Conservation (phyloP, 257 asterid species). For the Eucommia ulmoides region DNA sequence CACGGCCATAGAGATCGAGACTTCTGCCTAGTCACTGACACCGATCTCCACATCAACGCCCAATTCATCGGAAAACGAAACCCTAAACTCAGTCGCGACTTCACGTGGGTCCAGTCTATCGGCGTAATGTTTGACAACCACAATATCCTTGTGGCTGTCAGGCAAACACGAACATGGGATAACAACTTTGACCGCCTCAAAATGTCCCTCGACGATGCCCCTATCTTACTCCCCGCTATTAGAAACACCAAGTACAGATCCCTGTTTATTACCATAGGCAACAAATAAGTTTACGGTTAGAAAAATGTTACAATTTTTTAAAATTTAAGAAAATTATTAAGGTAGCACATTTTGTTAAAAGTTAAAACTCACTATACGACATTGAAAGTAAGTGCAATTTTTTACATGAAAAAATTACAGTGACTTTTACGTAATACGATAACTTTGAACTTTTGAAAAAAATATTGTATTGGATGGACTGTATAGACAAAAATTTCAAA, state of each 20-base stretch:
- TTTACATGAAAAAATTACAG: too few species aligned
- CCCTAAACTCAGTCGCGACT: conserved; percentile 7
- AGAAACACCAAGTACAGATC: not conserved
- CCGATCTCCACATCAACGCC: conserved; percentile 10
- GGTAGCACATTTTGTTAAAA: too few species aligned
- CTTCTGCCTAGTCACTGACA: conserved; percentile 7
- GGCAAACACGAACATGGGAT: conserved; percentile 7
- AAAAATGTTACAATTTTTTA: too few species aligned
- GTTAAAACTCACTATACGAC: too few species aligned
- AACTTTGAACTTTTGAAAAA: too few species aligned
- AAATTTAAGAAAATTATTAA: too few species aligned
- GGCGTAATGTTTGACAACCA: conserved; percentile 8
- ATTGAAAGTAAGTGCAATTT: too few species aligned
- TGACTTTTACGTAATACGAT: too few species aligned
- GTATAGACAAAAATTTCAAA: too few species aligned
- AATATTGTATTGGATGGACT: too few species aligned
- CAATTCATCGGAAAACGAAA: conserved; percentile 16
- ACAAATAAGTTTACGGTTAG: too few species aligned
- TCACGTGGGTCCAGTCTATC: conserved; percentile 16
- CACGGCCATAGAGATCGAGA: conserved; percentile 7
- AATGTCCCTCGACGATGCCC: not conserved
- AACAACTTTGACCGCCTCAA: conserved; percentile 4
- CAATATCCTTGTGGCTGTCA: conserved; percentile 4
- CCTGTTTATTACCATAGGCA: not conserved
- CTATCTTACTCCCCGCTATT: not conserved